A percentile compares a stretch with the other conserved stretches of the same genome.
Evolutionary conservation across 164 flowering plant genomes (phyloP).

Genomic region (Nelumbo lutea): DNA sequence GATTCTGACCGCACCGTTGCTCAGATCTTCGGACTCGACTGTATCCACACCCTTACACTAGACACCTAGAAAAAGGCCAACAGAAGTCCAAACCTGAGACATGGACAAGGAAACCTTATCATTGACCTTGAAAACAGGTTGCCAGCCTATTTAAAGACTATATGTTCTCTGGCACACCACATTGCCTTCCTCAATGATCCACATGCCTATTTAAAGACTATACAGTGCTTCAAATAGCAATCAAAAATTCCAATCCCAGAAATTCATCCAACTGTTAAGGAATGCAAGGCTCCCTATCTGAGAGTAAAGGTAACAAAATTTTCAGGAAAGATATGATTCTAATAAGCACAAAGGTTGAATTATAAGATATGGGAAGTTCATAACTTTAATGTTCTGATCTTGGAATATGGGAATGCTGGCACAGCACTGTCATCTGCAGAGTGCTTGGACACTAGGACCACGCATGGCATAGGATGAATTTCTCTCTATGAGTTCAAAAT

Average conservation of each 20-base stretch:
- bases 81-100: conserved; percentile 69
- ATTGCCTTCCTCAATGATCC: conserved; percentile 63
- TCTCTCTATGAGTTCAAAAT: conserved; percentile 85
- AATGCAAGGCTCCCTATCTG: conserved; percentile 12
- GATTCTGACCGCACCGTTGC: too few relatives aligned
- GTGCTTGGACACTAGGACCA: conserved; percentile 59
- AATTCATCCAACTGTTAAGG: conserved; percentile 33
- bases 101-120: conserved; percentile 67
- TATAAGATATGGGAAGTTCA: not conserved
- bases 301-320: conserved; percentile 44
- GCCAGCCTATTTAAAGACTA: conserved; percentile 39
- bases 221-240: conserved; percentile 69
- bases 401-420: conserved; percentile 58
- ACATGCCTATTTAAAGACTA: conserved; percentile 39
- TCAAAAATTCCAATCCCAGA: conserved; percentile 51
- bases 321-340: conserved; percentile 23
- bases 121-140: conserved; percentile 62
- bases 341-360: conserved; percentile 5
- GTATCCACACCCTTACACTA: too few relatives aligned
- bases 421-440: conserved; percentile 43
- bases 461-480: conserved; percentile 68
- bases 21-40: too few relatives aligned
- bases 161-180: conserved; percentile 45
- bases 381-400: conserved; percentile 33
- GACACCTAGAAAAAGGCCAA: conserved; percentile 80